These are phyloP conservation scores for Globisporangium perplexum DNA, from an alignment of 352 stramenopile genomes.

Conservation along the genomic window DNA sequence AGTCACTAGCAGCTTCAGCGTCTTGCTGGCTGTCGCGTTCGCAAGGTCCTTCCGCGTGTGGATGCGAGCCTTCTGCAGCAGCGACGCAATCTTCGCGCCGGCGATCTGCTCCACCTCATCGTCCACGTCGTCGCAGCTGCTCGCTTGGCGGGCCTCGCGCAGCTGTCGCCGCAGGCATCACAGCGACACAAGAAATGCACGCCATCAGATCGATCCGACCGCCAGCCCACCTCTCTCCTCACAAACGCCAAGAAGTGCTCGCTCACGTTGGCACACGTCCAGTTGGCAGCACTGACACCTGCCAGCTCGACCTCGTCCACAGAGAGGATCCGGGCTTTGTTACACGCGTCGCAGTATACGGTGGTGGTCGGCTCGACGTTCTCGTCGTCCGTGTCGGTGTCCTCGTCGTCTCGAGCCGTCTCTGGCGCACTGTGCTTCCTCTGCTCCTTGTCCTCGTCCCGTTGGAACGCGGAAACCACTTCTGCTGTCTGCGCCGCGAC, in stretches of 20 bases:
- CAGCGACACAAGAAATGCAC: neutral
- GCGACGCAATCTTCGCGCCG: slow-evolving; percentile 31
- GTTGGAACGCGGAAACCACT: slow-evolving; percentile 37
- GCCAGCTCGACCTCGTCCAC: slow-evolving; percentile 29
- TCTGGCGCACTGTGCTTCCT: neutral
- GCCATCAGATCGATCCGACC: no score
- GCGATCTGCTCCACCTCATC: slow-evolving; percentile 71
- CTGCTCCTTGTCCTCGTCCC: neutral
- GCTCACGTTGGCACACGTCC: slow-evolving; percentile 48
- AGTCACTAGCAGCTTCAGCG: slow-evolving; percentile 27
- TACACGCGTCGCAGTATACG: slow-evolving; percentile 76
- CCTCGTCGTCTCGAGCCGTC: slow-evolving; percentile 9
- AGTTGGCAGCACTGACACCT: slow-evolving; percentile 24
- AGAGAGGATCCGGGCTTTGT: slow-evolving; percentile 72
- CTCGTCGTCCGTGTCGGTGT: slow-evolving; percentile 36
- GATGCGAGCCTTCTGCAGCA: slow-evolving; percentile 39
- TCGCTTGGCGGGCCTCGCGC: slow-evolving; percentile 21
- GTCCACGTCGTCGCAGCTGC: slow-evolving; percentile 48
- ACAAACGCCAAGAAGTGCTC: no score
- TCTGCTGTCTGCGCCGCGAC: slow-evolving; percentile 29
- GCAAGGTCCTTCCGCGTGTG: slow-evolving; percentile 57
- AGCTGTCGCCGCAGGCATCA: slow-evolving; percentile 13
- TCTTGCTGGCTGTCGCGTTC: slow-evolving; percentile 26
- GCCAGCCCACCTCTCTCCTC: no score
- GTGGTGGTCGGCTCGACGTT: slow-evolving; percentile 60